phyloP scores from a whole-genome alignment of 1,139 yeast species.

The Geotrichum phurueaensis region DNA sequence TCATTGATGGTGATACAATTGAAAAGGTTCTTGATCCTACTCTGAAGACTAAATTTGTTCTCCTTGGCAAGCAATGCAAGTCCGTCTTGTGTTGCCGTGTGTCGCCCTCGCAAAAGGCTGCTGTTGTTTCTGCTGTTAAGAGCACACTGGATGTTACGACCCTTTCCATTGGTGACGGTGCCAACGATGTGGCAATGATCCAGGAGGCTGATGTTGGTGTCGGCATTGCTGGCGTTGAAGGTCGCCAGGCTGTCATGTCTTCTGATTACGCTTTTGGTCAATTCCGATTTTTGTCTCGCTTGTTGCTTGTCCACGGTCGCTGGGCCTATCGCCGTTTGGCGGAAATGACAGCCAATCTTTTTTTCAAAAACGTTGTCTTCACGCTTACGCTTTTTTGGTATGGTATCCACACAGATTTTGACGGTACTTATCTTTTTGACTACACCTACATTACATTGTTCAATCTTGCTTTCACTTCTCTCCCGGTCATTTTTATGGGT shows the following conservation, averaged over 20 bases:
- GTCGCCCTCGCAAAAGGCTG: conserved; percentile 94
- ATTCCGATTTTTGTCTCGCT: conserved; percentile 71
- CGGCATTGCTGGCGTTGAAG: conserved; percentile 98
- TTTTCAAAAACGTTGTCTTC: conserved; percentile 86
- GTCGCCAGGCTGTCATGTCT: conserved; percentile 98
- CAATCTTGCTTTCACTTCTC: conserved; percentile 88
- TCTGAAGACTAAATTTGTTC: conserved; percentile 58
- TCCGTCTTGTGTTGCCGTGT: conserved; percentile 97
- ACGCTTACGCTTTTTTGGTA: conserved; percentile 89
- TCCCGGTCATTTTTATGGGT: conserved; percentile 89
- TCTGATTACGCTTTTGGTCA: conserved; percentile 97
- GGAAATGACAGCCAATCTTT: conserved; percentile 90
- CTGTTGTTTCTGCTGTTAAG: conserved; percentile 83
- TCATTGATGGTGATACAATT: conserved; percentile 89
- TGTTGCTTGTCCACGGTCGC: conserved; percentile 86
- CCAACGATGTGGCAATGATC: conserved; percentile 97
- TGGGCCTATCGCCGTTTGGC: conserved; percentile 92
- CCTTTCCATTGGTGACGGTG: conserved; percentile 94
- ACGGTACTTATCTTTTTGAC: conserved; percentile 87
- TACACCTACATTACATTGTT: conserved; percentile 88
- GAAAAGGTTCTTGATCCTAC: conserved; percentile 54
- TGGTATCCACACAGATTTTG: conserved; percentile 77
- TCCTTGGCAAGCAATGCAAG: conserved; percentile 86
- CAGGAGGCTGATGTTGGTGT: conserved; percentile 98
- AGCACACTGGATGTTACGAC: conserved; percentile 79